Evolutionary conservation across 495 filamentous ascomycete species (phyloP).

Genomic region (Podospora pseudocomata): DNA sequence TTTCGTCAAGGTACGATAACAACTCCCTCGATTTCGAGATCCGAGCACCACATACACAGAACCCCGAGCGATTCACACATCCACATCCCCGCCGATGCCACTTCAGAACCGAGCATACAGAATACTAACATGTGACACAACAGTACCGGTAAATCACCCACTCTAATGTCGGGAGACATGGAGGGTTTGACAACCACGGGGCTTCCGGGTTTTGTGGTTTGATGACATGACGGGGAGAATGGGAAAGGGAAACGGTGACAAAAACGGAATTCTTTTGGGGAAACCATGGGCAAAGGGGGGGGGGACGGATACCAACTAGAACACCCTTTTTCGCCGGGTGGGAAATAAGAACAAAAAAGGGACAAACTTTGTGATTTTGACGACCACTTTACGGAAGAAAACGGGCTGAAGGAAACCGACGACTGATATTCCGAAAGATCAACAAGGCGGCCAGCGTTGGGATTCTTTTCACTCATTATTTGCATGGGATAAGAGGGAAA

Average conservation of each 20-base stretch:
- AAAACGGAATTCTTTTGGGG: background rate
- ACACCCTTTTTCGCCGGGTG: background rate
- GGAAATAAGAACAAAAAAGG: background rate
- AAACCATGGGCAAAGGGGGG: background rate
- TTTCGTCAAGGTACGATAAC: conserved; percentile 80
- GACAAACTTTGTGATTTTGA: background rate
- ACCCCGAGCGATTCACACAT: background rate
- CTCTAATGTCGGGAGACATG: conserved; percentile 2
- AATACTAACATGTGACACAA: conserved; percentile 12
- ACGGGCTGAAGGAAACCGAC: background rate
- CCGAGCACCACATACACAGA: background rate
- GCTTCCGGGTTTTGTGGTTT: background rate
- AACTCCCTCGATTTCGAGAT: conserved; percentile 1
- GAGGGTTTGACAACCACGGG: background rate
- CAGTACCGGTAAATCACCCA: conserved; percentile 32
- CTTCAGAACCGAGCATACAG: background rate
- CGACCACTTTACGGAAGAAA: background rate
- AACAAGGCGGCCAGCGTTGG: background rate
- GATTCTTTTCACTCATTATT: background rate
- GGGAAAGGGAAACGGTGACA: background rate
- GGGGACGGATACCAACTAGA: background rate
- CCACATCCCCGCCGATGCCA: background rate
- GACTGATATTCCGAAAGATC: background rate
- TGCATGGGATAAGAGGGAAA: background rate
- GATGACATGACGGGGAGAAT: conserved; percentile 4